Evolutionary conservation across 345 rosid genomes (phyloP).

Genomic region (Combretum micranthum): DNA sequence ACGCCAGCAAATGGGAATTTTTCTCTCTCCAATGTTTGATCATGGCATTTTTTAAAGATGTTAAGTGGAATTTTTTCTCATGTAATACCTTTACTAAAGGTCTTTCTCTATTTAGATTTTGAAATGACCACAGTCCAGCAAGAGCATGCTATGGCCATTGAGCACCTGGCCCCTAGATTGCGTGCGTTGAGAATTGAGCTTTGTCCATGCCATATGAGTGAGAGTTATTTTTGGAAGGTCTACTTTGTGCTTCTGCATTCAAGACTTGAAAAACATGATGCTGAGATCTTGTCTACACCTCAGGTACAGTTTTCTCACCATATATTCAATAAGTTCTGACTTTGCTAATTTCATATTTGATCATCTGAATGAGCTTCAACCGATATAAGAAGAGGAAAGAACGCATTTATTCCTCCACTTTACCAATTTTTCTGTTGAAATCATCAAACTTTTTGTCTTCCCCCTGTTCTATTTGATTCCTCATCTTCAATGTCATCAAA

Average conservation of each 20-base stretch:
- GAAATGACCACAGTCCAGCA: conserved; percentile 75
- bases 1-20: too few relatives aligned
- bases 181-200: conserved; percentile 85
- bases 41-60: neutral
- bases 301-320: conserved; percentile 40
- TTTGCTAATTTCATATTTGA: neutral
- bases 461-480: too few relatives aligned
- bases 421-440: too few relatives aligned
- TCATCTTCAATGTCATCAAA: too few relatives aligned
- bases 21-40: too few relatives aligned
- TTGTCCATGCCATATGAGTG: conserved; percentile 86
- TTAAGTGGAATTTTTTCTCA: neutral
- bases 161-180: conserved; percentile 58
- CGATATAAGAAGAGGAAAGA: too few relatives aligned
- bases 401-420: too few relatives aligned
- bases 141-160: conserved; percentile 73
- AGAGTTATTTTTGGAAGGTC: conserved; percentile 89
- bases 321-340: neutral
- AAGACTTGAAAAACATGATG: conserved; percentile 68
- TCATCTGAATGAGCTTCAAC: neutral
- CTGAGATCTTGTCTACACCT: conserved; percentile 70
- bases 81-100: neutral
- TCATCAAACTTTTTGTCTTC: too few relatives aligned
- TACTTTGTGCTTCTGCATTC: conserved; percentile 97
- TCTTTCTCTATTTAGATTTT: conserved; percentile 43